Percentiles rank a stretch among this genome's conserved stretches.
These are phyloP conservation scores for Imleria badia DNA, from an alignment of 768 basidiomycete species.

Conservation along the genomic window DNA sequence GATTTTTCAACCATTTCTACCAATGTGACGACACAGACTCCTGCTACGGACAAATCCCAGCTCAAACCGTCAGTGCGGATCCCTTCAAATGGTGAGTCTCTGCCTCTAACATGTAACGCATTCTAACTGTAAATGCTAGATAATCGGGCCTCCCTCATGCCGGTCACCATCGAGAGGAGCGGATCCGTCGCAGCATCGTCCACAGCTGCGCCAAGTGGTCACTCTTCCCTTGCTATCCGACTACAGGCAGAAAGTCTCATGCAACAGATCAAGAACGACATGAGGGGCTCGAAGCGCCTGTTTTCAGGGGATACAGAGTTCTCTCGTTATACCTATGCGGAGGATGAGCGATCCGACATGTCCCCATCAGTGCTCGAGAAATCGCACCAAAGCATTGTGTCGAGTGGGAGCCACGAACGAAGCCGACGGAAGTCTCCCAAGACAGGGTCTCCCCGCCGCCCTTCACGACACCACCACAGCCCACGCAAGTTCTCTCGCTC, in stretches of 20 bases:
- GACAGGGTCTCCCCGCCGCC: slow-evolving; percentile 30
- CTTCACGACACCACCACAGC: slow-evolving; percentile 40
- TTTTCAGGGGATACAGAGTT: slow-evolving; percentile 66
- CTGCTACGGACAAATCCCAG: slow-evolving; percentile 14
- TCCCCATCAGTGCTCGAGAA: slow-evolving; percentile 14
- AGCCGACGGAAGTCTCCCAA: slow-evolving; percentile 23
- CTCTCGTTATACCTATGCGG: slow-evolving; percentile 38
- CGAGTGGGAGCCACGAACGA: slow-evolving; percentile 30
- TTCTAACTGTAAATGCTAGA: slow-evolving; percentile 12
- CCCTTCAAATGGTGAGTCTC: slow-evolving; percentile 16
- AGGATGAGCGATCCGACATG: slow-evolving; percentile 14
- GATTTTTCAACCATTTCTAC: slow-evolving; percentile 79
- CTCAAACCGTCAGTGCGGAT: neutral
- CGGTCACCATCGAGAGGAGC: slow-evolving; percentile 17
- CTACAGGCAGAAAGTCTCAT: slow-evolving; percentile 77
- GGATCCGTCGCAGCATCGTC: slow-evolving; percentile 26
- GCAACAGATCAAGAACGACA: slow-evolving; percentile 81
- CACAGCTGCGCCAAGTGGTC: slow-evolving; percentile 36
- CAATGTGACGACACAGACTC: slow-evolving; percentile 42
- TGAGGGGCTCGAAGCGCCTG: slow-evolving; percentile 65
- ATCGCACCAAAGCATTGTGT: slow-evolving; percentile 29
- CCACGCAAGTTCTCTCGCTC: slow-evolving; percentile 43
- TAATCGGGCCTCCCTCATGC: slow-evolving; percentile 10
- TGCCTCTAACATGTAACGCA: neutral
- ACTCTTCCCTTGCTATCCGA: slow-evolving; percentile 69